A percentile compares a stretch with the other conserved stretches of the same genome.
Conservation (phyloP, 495 filamentous ascomycete genomes). For the Staphylotrichum tortipilum region DNA sequence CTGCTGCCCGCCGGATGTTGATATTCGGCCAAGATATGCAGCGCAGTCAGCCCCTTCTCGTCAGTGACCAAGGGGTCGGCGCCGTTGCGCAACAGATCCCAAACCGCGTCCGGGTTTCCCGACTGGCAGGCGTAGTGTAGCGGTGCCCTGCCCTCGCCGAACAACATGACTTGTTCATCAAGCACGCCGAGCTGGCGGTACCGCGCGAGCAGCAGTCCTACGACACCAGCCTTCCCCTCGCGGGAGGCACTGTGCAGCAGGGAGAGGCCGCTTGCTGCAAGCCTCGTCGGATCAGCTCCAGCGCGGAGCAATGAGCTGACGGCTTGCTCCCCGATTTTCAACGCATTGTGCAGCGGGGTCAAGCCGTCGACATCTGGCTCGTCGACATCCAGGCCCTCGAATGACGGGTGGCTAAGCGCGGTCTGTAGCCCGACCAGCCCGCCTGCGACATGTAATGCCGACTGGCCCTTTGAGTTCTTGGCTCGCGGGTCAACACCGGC, state of each 20-base stretch:
- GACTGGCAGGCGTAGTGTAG: constrained; percentile 19
- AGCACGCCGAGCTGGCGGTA: background rate
- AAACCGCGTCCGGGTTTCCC: background rate
- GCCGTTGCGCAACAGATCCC: constrained; percentile 8
- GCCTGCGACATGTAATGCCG: background rate
- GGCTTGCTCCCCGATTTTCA: background rate
- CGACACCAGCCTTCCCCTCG: background rate
- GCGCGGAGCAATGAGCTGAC: background rate
- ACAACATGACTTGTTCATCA: constrained; percentile 2
- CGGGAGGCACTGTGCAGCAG: constrained; percentile 1
- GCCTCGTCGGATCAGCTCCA: background rate
- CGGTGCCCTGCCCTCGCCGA: constrained; percentile 17
- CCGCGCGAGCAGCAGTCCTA: background rate
- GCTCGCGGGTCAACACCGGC: background rate
- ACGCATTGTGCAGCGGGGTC: background rate
- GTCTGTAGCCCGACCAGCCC: background rate
- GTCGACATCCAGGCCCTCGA: background rate
- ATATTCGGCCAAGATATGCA: constrained; percentile 6
- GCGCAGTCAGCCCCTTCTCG: constrained; percentile 7
- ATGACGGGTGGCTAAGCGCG: background rate
- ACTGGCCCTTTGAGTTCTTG: background rate
- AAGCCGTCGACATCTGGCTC: background rate
- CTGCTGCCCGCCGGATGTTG: background rate
- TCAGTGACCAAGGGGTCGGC: constrained; percentile 11
- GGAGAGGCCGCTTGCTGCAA: background rate